These are phyloP conservation scores for Lophiostoma macrostomum DNA, from an alignment of 495 filamentous ascomycete genomes.

Conservation along the genomic window DNA sequence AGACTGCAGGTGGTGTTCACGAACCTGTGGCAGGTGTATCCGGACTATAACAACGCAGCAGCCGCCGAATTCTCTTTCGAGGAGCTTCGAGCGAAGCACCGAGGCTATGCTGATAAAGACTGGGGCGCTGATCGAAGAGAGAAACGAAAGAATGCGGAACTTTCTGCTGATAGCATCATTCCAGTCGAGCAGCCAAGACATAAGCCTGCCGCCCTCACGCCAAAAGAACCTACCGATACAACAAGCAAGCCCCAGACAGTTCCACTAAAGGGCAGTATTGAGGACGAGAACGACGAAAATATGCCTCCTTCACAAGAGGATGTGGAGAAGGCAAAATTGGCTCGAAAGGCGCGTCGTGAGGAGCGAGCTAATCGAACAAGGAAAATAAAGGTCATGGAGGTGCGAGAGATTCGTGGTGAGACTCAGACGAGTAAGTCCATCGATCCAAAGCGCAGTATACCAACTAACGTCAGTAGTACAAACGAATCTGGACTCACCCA, in stretches of 20 bases:
- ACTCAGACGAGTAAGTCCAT: constrained; percentile 72
- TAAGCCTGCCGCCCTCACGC: neutral
- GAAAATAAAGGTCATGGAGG: constrained; percentile 73
- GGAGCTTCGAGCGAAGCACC: constrained; percentile 75
- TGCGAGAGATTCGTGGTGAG: constrained; percentile 57
- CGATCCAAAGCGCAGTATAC: neutral
- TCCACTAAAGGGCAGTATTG: constrained; percentile 19
- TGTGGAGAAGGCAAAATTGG: constrained; percentile 30
- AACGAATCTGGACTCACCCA: constrained; percentile 86
- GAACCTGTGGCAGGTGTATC: constrained; percentile 79
- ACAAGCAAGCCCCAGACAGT: constrained; percentile 13
- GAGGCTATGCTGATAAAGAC: constrained; percentile 71
- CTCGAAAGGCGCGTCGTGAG: constrained; percentile 40
- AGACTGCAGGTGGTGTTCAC: constrained; percentile 82
- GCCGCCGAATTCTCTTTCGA: constrained; percentile 80
- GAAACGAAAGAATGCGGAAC: neutral
- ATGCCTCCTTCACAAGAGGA: constrained; percentile 33
- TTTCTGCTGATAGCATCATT: neutral
- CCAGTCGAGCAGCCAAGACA: neutral
- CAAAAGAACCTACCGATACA: constrained; percentile 8
- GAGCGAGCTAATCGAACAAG: constrained; percentile 46
- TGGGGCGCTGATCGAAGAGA: constrained; percentile 49
- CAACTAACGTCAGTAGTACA: constrained; percentile 62
- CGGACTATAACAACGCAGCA: constrained; percentile 61
- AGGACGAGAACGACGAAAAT: constrained; percentile 41